Evolutionary conservation across 495 filamentous ascomycete genomes (phyloP).

Genomic region (Neurospora tetraspora): DNA sequence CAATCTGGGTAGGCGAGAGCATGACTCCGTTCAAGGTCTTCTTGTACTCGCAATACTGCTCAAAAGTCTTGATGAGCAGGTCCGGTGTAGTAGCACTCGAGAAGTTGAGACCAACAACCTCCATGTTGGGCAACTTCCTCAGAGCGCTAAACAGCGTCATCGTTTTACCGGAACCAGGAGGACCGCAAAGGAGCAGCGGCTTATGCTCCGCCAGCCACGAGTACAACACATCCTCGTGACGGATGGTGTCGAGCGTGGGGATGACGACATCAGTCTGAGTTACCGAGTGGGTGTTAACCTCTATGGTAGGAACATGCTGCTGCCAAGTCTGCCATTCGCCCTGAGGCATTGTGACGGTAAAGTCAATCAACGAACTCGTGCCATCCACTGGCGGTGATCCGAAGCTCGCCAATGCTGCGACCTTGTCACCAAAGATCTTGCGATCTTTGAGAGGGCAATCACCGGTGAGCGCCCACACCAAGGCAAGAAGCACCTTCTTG

Average conservation of each 20-base stretch:
- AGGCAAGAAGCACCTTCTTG: conserved; percentile 82
- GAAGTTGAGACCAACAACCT: conserved; percentile 97
- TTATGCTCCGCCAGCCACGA: conserved; percentile 99
- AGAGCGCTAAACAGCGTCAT: conserved; percentile 98
- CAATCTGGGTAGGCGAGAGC: conserved; percentile 91
- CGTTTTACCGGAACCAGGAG: conserved; percentile 96
- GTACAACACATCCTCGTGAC: conserved; percentile 95
- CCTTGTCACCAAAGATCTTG: conserved; percentile 75
- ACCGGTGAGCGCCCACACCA: conserved; percentile 91
- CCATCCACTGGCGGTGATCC: conserved; percentile 70
- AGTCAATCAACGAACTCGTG: conserved; percentile 83
- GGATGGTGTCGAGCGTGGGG: conserved; percentile 89
- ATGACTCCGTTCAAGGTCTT: conserved; percentile 95
- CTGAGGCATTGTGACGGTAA: conserved; percentile 75
- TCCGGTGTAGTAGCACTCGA: conserved; percentile 97
- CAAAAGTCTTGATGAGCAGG: conserved; percentile 95
- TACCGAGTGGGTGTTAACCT: conserved; percentile 95
- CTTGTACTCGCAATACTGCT: conserved; percentile 98
- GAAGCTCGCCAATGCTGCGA: conserved; percentile 70
- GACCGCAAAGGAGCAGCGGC: conserved; percentile 89
- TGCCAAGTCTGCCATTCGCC: conserved; percentile 91
- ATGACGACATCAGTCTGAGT: conserved; percentile 97
- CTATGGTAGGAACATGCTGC: conserved; percentile 82
- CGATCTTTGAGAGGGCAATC: conserved; percentile 87
- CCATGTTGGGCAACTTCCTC: conserved; percentile 94